Percentiles rank a stretch among this genome's conserved stretches.
phyloP scores from a whole-genome alignment of 371 early-diverging fungal genomes.

The Nematocida sp. region DNA sequence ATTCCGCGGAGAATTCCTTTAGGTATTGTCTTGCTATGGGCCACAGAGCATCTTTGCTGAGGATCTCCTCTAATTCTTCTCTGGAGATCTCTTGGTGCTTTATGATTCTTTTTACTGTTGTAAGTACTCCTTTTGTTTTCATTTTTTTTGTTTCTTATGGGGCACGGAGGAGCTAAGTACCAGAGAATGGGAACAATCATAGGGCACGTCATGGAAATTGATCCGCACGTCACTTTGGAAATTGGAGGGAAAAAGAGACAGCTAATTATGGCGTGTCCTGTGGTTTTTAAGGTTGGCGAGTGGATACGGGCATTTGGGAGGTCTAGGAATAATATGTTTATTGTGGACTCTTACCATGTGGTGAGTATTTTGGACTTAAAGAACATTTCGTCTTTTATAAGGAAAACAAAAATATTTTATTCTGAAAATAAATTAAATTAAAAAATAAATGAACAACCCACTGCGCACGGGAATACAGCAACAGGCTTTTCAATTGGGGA shows the following conservation, averaged over 20 bases:
- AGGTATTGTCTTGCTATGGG: slow-evolving; percentile 10
- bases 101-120: background rate
- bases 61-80: background rate
- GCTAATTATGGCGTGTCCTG: background rate
- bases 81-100: background rate
- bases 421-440: slow-evolving; percentile 24
- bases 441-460: slow-evolving; percentile 25
- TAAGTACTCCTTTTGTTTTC: background rate
- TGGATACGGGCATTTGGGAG: slow-evolving; percentile 27
- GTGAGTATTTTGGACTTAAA: background rate
- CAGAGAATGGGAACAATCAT: slow-evolving; percentile 9
- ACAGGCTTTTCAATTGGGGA: slow-evolving; percentile 77
- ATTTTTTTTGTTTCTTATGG: slow-evolving; percentile 9
- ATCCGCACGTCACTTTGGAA: slow-evolving; percentile 12
- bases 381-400: background rate
- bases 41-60: background rate
- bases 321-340: background rate
- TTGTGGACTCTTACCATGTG: slow-evolving; percentile 15
- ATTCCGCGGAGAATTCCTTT: background rate
- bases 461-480: slow-evolving; percentile 29
- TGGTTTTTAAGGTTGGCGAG: background rate
- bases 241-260: background rate
- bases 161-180: background rate
- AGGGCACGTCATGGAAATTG: slow-evolving; percentile 5
- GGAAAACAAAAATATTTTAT: background rate